Conservation (phyloP, 176 grass and related monocot genomes). For the Lolium rigidum region DNA sequence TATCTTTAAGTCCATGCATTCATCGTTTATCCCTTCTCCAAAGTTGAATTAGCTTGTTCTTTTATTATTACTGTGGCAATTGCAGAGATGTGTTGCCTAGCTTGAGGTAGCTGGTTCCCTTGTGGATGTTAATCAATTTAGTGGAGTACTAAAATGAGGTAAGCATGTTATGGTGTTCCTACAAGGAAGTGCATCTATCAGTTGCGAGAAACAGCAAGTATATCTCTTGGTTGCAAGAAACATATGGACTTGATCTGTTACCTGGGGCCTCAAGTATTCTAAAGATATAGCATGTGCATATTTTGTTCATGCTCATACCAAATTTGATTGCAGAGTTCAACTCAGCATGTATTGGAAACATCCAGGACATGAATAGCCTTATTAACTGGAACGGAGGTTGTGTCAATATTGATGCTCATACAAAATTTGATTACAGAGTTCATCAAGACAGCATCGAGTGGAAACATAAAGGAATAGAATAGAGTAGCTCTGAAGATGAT, state of each 20-base stretch:
- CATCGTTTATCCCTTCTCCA: neutral
- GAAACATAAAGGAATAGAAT: neutral
- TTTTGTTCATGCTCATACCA: no score
- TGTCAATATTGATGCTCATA: no score
- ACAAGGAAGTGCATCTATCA: no score
- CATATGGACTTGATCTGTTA: no score
- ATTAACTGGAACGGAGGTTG: no score
- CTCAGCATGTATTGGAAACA: neutral
- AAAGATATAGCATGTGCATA: no score
- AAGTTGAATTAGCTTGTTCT: neutral
- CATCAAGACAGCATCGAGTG: neutral
- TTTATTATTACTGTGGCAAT: neutral
- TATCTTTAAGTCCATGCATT: constrained; percentile 14
- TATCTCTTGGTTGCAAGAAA: no score
- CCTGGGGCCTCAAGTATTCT: no score
- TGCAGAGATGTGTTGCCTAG: neutral
- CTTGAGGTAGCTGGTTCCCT: neutral
- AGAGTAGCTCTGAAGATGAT: constrained; percentile 1
- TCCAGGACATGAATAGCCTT: neutral
- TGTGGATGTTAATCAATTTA: neutral
- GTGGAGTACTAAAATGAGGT: no score
- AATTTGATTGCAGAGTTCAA: no score
- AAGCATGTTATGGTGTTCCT: no score
- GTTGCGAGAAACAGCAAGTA: no score
- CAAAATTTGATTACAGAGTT: neutral